Percentiles rank a stretch among this genome's conserved stretches.
These are phyloP conservation scores for Trichosanthes truncata DNA, from an alignment of 306 rosid species.

Conservation along the genomic window DNA sequence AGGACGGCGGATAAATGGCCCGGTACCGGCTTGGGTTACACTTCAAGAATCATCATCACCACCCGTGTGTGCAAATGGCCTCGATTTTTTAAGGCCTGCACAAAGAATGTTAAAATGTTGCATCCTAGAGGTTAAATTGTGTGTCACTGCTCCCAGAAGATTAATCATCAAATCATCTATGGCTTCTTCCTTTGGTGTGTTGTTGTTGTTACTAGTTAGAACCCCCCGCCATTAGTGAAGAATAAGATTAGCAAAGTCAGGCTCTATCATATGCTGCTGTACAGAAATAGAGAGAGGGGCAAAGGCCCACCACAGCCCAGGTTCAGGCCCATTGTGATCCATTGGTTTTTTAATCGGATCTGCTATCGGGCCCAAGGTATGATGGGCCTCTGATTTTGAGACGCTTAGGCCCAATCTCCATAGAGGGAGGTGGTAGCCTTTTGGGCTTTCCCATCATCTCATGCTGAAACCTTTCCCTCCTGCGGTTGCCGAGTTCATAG, in stretches of 20 bases:
- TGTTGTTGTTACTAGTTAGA: constrained; percentile 49
- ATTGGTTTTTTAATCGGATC: constrained; percentile 32
- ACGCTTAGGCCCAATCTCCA: constrained; percentile 54
- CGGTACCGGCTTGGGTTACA: constrained; percentile 48
- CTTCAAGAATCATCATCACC: constrained; percentile 37
- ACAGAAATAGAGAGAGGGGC: constrained; percentile 1
- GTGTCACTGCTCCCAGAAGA: constrained; percentile 54
- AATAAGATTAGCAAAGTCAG: constrained; percentile 76
- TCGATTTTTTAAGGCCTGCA: constrained; percentile 87
- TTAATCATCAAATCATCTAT: constrained; percentile 27
- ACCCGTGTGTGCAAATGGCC: constrained; percentile 52
- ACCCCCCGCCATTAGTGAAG: constrained; percentile 53
- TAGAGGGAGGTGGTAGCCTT: constrained; percentile 40
- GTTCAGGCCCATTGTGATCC: constrained; percentile 12
- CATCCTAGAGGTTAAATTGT: constrained; percentile 45
- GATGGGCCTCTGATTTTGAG: constrained; percentile 78
- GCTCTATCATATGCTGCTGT: constrained; percentile 29
- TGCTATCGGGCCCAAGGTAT: constrained; percentile 46
- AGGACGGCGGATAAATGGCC: constrained; percentile 59
- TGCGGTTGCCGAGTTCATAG: constrained; percentile 24
- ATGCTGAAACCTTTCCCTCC: constrained; percentile 43
- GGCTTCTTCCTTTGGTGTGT: constrained; percentile 39
- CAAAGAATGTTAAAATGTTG: constrained; percentile 71
- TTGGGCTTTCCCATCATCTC: constrained; percentile 18
- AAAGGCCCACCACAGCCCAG: not conserved